A percentile compares a stretch with the other conserved stretches of the same genome.
These are phyloP conservation scores for Boletellus emodensis DNA, from an alignment of 768 basidiomycete genomes.

Conservation along the genomic window DNA sequence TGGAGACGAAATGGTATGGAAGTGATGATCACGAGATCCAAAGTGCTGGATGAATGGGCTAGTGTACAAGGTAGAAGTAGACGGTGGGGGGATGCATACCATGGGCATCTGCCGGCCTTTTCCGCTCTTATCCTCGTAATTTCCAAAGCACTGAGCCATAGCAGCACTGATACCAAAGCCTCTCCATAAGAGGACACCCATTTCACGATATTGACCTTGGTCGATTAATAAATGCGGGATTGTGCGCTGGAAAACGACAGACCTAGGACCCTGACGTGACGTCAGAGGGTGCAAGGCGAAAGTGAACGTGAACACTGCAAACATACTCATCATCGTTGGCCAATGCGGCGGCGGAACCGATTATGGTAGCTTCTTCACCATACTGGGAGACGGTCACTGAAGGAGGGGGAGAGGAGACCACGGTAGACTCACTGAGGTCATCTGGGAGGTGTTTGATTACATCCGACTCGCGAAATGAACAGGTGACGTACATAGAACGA, in stretches of 20 bases:
- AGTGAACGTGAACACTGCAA: not conserved
- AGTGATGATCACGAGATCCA: conserved; percentile 78
- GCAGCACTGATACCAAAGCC: conserved; percentile 73
- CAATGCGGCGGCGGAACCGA: conserved; percentile 86
- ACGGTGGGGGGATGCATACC: conserved; percentile 38
- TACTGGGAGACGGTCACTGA: conserved; percentile 41
- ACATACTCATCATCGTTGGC: conserved; percentile 80
- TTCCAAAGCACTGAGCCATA: conserved; percentile 93
- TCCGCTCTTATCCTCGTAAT: conserved; percentile 69
- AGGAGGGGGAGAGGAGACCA: conserved; percentile 1
- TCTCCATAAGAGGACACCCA: conserved; percentile 88
- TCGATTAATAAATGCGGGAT: conserved; percentile 1
- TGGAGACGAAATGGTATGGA: conserved; percentile 92
- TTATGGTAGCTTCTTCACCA: conserved; percentile 88
- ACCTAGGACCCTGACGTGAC: conserved; percentile 63
- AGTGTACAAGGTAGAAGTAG: not conserved
- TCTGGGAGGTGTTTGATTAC: conserved; percentile 39
- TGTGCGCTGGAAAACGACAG: conserved; percentile 8
- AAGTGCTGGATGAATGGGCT: conserved; percentile 60
- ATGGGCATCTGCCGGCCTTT: conserved; percentile 96
- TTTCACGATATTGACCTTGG: conserved; percentile 86
- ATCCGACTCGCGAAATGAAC: conserved; percentile 3
- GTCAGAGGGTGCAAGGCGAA: conserved; percentile 6
- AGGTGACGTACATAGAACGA: conserved; percentile 71
- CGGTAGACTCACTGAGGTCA: conserved; percentile 67